Evolutionary conservation across 1,284 basidiomycete species (phyloP), one percentile per base, ranked within the genome.

Genomic region (Jaminaea rosea): DNA sequence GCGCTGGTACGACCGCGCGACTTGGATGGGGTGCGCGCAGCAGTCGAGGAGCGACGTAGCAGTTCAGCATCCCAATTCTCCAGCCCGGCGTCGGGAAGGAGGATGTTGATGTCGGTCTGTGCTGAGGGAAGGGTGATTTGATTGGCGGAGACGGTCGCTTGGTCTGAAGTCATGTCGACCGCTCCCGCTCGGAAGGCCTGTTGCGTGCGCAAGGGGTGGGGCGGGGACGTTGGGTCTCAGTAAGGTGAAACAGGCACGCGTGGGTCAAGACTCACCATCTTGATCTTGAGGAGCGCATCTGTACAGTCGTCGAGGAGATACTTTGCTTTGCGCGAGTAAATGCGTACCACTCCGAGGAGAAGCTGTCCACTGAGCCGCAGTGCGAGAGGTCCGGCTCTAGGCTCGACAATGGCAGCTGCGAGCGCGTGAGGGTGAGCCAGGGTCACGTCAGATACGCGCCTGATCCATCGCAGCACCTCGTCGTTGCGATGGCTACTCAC

Each of bases 221-320:
- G n/a, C n/a, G n/a, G n/a, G n/a, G n/a, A n/a, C n/a, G n/a, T n/a
- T n/a, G n/a, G n/a, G n/a, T n/a, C n/a, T n/a, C n/a, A n/a, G n/a
- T n/a, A n/a, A n/a, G n/a, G n/a, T n/a, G n/a, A n/a, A n/a, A n/a
- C n/a, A n/a, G n/a, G n/a, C n/a, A n/a, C n/a, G n/a, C n/a, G n/a
- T n/a, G n/a, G n/a, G n/a, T n/a, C 13, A 24, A 4, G 9, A 48
- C 47, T 44, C 53, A 88, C 90, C 84, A 94, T 87, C 74, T 93
- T 93, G 55, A 98, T 93, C 75, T 92, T 91, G 48, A 92, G 77
- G 52, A 97, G 78, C 0, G 92, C 90, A 74, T 98, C 94, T 66
- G 93, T 93, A 74, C 92, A 97, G 75, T 98, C 93, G 69, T 98
- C 93, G 61, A 96, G 78, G 2, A 98, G 81, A 76, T 98, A 98